A percentile compares a stretch with the other conserved stretches of the same genome.
Conservation (phyloP, 257 asterid species). For the Solanum arcanum region DNA sequence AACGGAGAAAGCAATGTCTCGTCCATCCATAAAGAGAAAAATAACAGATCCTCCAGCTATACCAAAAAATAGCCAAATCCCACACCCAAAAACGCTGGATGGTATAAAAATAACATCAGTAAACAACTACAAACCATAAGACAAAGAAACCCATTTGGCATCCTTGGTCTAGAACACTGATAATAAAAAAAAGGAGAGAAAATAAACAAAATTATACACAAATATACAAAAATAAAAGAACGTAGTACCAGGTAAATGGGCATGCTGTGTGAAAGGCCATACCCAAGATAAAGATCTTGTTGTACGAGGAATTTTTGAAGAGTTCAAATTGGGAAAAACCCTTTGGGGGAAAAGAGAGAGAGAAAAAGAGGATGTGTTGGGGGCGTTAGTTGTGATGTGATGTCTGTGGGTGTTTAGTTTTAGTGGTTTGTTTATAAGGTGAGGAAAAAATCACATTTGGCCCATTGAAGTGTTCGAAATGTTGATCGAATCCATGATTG, state of each 20-base stretch:
- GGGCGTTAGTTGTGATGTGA: neutral
- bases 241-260: constrained; percentile 89
- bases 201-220: neutral
- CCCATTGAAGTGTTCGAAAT: constrained; percentile 6
- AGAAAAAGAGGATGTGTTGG: neutral
- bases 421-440: neutral
- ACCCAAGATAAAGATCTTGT: constrained; percentile 8
- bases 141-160: constrained; percentile 1
- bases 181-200: neutral
- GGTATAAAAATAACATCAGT: neutral
- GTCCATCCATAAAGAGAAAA: neutral
- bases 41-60: neutral
- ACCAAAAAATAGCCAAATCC: neutral
- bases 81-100: neutral
- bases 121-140: neutral
- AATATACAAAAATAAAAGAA: neutral
- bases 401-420: neutral
- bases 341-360: constrained; percentile 2
- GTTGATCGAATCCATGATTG: neutral
- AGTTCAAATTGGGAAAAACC: constrained; percentile 5
- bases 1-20: neutral
- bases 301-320: constrained; percentile 13
- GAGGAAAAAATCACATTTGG: neutral
- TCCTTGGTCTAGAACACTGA: neutral
- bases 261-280: constrained; percentile 99